Base-by-base conservation (phyloP, 129 eudicot species). In the Ambrosia trifida region DNA sequence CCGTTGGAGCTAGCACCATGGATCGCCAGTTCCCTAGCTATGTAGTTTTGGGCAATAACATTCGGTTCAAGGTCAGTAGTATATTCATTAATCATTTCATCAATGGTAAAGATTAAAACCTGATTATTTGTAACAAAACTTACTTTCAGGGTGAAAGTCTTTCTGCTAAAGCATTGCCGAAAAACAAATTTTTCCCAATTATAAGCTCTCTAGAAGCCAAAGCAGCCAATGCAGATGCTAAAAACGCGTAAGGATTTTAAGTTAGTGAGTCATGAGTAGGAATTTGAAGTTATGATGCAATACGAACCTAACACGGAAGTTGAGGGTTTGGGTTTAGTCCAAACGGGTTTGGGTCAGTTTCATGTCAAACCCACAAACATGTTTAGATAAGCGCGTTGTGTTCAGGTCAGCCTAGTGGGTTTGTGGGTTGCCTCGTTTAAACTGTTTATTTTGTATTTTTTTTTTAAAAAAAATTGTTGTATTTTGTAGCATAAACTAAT, bases 1-100 rank as follows among this genome's bases (percentile, higher is more conserved):
- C 99, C 2, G 96, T 88, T 33, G 99, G 86, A 49, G 99, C 99
- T 10, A 90, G 96, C 80, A 88, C 97, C 47, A 80, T 90, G 75
- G 99, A 95, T 72, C 94, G 97, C 2, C 80, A 86, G 61, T 90
- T 95, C 80, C 84, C 87, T 43, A 81, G 86, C 43, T 84, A 71
- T 63, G 96, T 84, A 4, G 54, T 73, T 70, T 79, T 95, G 10
- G 86, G 89, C 8, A 86, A 86, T 76, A 80, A 80, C 30, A 77
- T 69, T 83, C 76, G 74, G 11, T 78, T 83, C 69, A 82, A 75
- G 90, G 98, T 93, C 38, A 19, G 83, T 78, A 12, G 4, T 56
- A 52, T 24, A 24, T 24, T 24, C 33, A 2, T 74, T 60, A 20
- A 8, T 62, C 40, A 40, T 64, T 64, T 64, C 45, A 40, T 64